Evolutionary conservation across 257 asterid genomes (phyloP), one percentile per base, ranked within the genome.

Genomic region (Nicotiana benthamiana): DNA sequence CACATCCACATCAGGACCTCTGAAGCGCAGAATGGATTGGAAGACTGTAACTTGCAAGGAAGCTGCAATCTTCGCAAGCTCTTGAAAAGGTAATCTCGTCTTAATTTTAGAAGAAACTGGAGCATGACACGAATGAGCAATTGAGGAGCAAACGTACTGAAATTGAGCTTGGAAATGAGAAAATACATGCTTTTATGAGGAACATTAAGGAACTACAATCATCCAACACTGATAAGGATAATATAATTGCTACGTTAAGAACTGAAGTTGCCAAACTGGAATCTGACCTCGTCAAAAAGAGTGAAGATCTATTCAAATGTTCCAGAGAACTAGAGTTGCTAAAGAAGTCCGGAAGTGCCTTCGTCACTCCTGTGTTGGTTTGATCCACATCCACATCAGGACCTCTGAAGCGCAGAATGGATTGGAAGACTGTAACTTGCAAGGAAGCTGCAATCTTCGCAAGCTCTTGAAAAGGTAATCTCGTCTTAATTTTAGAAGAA

Each of bases 91-190:
- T n/a, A n/a, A n/a, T n/a, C n/a, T n/a, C n/a, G n/a, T n/a, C n/a
- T n/a, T n/a, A n/a, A n/a, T n/a, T n/a, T n/a, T n/a, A n/a, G n/a
- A n/a, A n/a, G n/a, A 79, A 66, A 75, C 80, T 91, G 97, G 99
- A 95, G 89, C 85, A 66, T 57, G 83, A 88, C 79, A 85, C 84
- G 62, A 84, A 75, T 20, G 80, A 82, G 81, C 86, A 89, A 83
- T 82, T 92, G 74, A 84, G 48, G 80, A 79, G 64, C 56, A 93
- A 89, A 81, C 32, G 67, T 60, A 83, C 83, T 43, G 98, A 92
- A 85, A 84, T 80, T 36, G 92, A 92, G 48, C 79, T 67, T 40
- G 91, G 92, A 27, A 91, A 91, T 62, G 90, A 89, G 81, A 93
- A 86, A 89, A 82, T 88, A 36, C 84, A 67, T 74, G 75, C 28